Evolutionary conservation across 2,329 filamentous ascomycete species (phyloP).

Genomic region (Fusarium pseudocircinatum): DNA sequence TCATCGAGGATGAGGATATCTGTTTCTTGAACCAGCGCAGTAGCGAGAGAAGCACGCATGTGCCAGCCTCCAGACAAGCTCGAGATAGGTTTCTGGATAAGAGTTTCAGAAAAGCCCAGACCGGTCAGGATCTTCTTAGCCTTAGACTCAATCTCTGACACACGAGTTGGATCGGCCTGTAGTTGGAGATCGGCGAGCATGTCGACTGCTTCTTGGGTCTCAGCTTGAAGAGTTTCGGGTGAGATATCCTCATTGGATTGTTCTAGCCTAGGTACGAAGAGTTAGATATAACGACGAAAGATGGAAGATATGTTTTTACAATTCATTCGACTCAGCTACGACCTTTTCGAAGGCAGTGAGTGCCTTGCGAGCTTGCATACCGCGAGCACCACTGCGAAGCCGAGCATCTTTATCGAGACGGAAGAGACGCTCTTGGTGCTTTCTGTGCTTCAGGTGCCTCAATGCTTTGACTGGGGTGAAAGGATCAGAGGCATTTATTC

Average conservation of each 20-base stretch:
- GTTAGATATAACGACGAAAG: not conserved
- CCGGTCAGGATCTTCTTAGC: constrained; percentile 74
- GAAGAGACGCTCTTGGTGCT: constrained; percentile 71
- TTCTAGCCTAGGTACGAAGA: constrained; percentile 51
- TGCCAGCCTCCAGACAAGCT: constrained; percentile 82
- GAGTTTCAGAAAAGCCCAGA: constrained; percentile 74
- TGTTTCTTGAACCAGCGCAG: constrained; percentile 74
- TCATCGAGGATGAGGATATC: constrained; percentile 87
- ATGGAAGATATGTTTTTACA: constrained; percentile 51
- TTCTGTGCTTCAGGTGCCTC: constrained; percentile 69
- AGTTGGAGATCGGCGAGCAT: constrained; percentile 75
- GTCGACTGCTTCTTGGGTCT: constrained; percentile 75
- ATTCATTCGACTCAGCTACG: constrained; percentile 64
- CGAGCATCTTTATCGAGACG: constrained; percentile 78
- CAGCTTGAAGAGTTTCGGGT: constrained; percentile 64
- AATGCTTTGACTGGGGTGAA: constrained; percentile 68
- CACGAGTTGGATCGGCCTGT: constrained; percentile 71
- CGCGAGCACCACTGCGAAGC: constrained; percentile 78
- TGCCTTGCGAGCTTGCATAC: constrained; percentile 79
- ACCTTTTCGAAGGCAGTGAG: constrained; percentile 75
- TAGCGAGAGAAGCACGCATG: constrained; percentile 74
- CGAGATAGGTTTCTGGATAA: constrained; percentile 67
- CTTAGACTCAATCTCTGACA: constrained; percentile 71
- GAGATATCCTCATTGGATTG: constrained; percentile 67
- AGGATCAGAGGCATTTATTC: constrained; percentile 66